These are phyloP conservation scores for Shiraia sp. DNA, from an alignment of 2,329 filamentous ascomycete species.

Conservation along the genomic window DNA sequence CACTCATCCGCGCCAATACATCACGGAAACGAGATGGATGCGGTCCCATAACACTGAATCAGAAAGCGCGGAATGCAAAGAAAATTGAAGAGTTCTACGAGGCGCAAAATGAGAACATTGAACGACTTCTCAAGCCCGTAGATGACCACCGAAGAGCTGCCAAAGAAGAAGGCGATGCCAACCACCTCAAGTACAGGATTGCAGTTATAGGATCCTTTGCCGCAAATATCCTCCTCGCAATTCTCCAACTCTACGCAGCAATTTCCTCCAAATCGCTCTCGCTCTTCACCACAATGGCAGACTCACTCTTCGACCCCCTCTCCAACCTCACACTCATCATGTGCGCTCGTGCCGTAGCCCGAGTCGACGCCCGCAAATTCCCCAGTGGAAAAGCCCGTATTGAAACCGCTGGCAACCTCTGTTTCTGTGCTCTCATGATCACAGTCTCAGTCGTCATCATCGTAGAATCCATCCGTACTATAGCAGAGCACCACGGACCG, in stretches of 20 bases:
- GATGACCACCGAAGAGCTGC: conserved; percentile 87
- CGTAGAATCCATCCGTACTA: conserved; percentile 77
- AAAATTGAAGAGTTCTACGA: conserved; percentile 83
- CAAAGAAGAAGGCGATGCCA: conserved; percentile 76
- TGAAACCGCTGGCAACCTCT: conserved; percentile 93
- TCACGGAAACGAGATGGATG: conserved; percentile 71
- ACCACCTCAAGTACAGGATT: conserved; percentile 75
- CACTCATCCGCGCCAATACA: conserved; percentile 77
- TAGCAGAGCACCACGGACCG: conserved; percentile 55
- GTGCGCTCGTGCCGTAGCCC: conserved; percentile 83
- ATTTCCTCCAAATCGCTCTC: conserved; percentile 87
- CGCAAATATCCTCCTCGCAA: conserved; percentile 79
- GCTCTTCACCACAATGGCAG: conserved; percentile 96
- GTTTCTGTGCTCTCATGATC: conserved; percentile 96
- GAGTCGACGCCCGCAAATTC: conserved; percentile 83
- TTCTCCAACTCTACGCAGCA: conserved; percentile 86
- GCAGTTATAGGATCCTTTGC: conserved; percentile 70
- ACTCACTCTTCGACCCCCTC: conserved; percentile 89
- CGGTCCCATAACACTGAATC: conserved; percentile 49
- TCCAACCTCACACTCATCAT: conserved; percentile 87
- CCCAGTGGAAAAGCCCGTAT: conserved; percentile 92
- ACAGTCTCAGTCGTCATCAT: conserved; percentile 90
- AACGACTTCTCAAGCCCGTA: conserved; percentile 87
- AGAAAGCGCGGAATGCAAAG: conserved; percentile 50
- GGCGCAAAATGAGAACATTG: conserved; percentile 89